phyloP scores from a whole-genome alignment of 2,329 filamentous ascomycete genomes.

The Graphilbum sp. region DNA sequence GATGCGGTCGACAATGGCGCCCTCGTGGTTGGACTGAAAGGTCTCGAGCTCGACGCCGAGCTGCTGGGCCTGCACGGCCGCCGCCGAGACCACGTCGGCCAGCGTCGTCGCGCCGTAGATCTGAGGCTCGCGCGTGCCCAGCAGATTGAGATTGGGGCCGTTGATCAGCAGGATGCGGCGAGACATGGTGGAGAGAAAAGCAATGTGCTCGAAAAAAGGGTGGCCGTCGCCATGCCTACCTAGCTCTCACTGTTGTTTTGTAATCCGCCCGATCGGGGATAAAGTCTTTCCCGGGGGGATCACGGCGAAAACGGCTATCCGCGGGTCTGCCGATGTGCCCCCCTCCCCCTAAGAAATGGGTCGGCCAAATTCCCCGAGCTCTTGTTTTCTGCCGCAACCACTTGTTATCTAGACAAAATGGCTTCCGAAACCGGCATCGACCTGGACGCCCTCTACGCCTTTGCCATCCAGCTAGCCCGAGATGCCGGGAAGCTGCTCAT shows the following conservation, averaged over 20 bases:
- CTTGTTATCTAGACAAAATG: too few species aligned
- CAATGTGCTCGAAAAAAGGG: background rate
- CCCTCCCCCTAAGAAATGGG: too few species aligned
- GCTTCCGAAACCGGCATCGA: too few species aligned
- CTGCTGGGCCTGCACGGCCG: slow-evolving; percentile 28
- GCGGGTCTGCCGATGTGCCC: too few species aligned
- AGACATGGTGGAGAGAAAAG: slow-evolving; percentile 14
- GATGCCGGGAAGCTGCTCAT: slow-evolving; percentile 53
- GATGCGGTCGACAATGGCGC: slow-evolving; percentile 56
- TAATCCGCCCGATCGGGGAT: too few species aligned
- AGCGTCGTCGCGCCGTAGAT: slow-evolving; percentile 60
- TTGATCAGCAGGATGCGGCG: slow-evolving; percentile 54
- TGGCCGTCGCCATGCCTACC: background rate
- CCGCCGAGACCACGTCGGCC: slow-evolving; percentile 36
- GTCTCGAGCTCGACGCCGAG: slow-evolving; percentile 33
- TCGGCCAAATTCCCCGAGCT: too few species aligned
- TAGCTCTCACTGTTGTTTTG: too few species aligned
- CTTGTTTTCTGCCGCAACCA: too few species aligned
- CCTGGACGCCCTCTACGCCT: too few species aligned
- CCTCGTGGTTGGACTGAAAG: slow-evolving; percentile 69
- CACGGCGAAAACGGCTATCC: too few species aligned
- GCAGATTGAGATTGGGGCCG: slow-evolving; percentile 69
- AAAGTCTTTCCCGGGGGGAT: too few species aligned
- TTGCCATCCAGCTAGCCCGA: slow-evolving; percentile 54
- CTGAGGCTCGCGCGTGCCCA: slow-evolving; percentile 57